phyloP scores from a whole-genome alignment of 2,329 filamentous ascomycete species.

The Rutstroemia sp. region DNA sequence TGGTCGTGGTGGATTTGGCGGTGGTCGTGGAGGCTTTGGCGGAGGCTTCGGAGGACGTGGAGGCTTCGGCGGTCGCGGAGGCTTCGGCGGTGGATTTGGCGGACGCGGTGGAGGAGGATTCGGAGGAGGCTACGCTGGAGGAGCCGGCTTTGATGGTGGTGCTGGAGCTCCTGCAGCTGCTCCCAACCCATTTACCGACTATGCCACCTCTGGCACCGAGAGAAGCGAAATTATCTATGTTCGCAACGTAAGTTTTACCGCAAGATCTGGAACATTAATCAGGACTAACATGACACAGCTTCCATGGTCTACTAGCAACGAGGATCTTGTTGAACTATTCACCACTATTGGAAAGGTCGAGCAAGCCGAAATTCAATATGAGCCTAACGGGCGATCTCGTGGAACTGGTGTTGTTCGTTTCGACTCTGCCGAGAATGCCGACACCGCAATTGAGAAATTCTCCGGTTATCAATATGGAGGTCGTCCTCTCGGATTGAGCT shows the following conservation, averaged over 20 bases:
- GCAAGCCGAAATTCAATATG: slow-evolving; percentile 98
- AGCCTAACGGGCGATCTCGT: slow-evolving; percentile 88
- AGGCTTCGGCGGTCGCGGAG: slow-evolving; percentile 51
- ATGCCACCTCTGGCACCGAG: slow-evolving; percentile 79
- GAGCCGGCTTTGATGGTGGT: slow-evolving; percentile 27
- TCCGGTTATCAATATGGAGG: slow-evolving; percentile 96
- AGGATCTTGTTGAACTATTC: slow-evolving; percentile 93
- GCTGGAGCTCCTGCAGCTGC: slow-evolving; percentile 43
- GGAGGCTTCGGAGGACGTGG: slow-evolving; percentile 51
- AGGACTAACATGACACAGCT: slow-evolving; percentile 49
- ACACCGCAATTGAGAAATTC: slow-evolving; percentile 94
- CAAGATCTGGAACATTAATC: not conserved
- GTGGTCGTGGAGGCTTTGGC: slow-evolving; percentile 36
- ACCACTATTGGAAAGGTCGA: slow-evolving; percentile 97
- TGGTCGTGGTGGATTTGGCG: slow-evolving; percentile 37
- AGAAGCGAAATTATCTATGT: slow-evolving; percentile 83
- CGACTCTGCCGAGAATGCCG: slow-evolving; percentile 72
- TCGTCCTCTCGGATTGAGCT: slow-evolving; percentile 85
- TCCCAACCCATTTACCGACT: slow-evolving; percentile 92
- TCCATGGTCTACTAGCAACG: slow-evolving; percentile 98
- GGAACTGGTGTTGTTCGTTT: slow-evolving; percentile 97
- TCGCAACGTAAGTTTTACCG: slow-evolving; percentile 69
- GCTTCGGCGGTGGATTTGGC: slow-evolving; percentile 40
- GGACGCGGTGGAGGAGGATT: slow-evolving; percentile 28
- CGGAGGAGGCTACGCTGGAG: slow-evolving; percentile 51